phyloP scores from a whole-genome alignment of 768 basidiomycete species.

The Leccinum uliginosum region DNA sequence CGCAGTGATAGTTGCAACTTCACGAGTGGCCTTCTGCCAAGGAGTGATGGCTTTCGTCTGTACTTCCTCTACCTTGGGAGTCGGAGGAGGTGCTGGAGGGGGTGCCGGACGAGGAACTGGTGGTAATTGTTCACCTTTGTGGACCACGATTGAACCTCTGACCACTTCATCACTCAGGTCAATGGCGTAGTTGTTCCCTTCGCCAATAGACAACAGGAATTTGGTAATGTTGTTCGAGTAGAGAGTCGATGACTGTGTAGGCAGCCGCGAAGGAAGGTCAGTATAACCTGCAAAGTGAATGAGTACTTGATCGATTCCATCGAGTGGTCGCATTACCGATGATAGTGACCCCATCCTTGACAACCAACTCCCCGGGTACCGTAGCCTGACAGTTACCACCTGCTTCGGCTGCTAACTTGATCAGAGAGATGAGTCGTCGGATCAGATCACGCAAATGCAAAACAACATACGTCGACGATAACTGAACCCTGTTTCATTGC shows the following conservation, averaged over 20 bases:
- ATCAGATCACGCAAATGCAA: not conserved
- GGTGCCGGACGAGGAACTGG: constrained; percentile 67
- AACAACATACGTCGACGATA: constrained; percentile 57
- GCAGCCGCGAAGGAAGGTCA: constrained; percentile 82
- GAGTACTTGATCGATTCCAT: constrained; percentile 1
- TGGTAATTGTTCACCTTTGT: constrained; percentile 61
- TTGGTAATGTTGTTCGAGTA: constrained; percentile 93
- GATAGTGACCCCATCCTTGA: constrained; percentile 75
- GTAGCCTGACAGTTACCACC: constrained; percentile 90
- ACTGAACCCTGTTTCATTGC: constrained; percentile 94
- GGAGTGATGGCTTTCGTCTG: constrained; percentile 64
- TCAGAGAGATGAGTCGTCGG: constrained; percentile 12
- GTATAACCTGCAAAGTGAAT: constrained; percentile 55
- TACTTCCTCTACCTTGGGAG: constrained; percentile 43
- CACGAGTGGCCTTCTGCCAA: constrained; percentile 76
- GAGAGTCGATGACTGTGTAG: constrained; percentile 83
- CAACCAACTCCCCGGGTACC: constrained; percentile 64
- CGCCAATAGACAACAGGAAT: constrained; percentile 77
- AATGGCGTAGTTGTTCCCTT: constrained; percentile 56
- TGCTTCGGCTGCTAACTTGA: constrained; percentile 65
- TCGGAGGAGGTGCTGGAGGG: constrained; percentile 52
- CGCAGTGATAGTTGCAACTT: constrained; percentile 68
- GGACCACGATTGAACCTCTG: constrained; percentile 72
- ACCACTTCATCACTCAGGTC: constrained; percentile 82
- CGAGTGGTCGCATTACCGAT: constrained; percentile 48